Conservation (phyloP, 441 rosid genomes). For the Monsonia emarginata region DNA sequence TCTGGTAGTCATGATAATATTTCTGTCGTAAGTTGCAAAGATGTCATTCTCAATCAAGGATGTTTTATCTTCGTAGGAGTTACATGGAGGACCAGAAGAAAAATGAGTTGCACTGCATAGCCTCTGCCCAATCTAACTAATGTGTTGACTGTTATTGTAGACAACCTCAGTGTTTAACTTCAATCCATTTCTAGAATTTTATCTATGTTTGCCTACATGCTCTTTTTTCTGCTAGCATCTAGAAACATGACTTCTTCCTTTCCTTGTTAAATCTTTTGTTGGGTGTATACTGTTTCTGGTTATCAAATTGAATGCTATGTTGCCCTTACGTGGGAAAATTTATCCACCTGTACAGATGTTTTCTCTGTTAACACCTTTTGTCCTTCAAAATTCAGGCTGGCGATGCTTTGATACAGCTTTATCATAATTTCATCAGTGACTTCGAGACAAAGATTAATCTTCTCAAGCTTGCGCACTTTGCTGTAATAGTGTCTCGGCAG, state of each 20-base stretch:
- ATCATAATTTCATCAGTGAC: constrained; percentile 78
- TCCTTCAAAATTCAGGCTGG: constrained; percentile 51
- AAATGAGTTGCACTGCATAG: too few species aligned
- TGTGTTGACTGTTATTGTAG: too few species aligned
- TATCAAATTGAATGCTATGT: not conserved
- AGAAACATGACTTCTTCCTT: not conserved
- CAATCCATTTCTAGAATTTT: not conserved
- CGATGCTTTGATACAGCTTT: constrained; percentile 76
- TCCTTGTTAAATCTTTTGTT: not conserved
- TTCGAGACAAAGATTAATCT: constrained; percentile 93
- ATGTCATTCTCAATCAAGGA: too few species aligned
- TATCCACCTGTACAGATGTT: not conserved
- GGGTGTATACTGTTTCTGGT: not conserved
- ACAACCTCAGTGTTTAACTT: not conserved
- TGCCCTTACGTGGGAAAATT: not conserved
- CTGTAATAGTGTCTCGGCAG: constrained; percentile 75
- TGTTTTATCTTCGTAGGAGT: too few species aligned
- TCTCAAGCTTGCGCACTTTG: constrained; percentile 85
- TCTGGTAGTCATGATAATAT: too few species aligned
- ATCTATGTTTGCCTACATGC: not conserved
- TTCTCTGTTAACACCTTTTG: not conserved
- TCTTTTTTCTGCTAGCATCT: not conserved
- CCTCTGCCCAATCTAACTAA: too few species aligned
- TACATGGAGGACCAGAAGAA: too few species aligned
- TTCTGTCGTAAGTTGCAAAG: too few species aligned